Percentiles rank a stretch among this genome's conserved stretches.
Conservation (phyloP, 169 alveolate species). For the Hepatocystis sp. region DNA sequence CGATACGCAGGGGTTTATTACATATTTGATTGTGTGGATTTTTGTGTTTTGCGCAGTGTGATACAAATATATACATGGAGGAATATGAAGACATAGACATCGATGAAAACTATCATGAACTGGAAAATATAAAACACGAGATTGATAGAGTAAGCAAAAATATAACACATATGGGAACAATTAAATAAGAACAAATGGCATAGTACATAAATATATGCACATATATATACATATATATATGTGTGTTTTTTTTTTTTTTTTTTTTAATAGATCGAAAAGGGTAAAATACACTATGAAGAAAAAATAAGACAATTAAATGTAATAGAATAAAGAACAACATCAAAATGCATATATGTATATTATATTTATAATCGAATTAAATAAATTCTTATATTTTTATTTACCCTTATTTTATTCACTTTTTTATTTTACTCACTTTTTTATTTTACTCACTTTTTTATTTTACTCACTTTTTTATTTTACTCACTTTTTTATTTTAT, state of each 20-base stretch:
- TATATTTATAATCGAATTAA: neutral
- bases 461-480: too few species aligned
- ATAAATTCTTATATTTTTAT: neutral
- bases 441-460: neutral
- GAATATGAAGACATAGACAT: conserved; percentile 67
- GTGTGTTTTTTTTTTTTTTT: neutral
- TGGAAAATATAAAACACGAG: conserved; percentile 21
- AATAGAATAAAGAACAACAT: conserved; percentile 6
- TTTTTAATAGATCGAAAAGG: conserved; percentile 69
- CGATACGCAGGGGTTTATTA: too few species aligned
- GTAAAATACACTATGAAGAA: conserved; percentile 45
- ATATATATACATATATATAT: neutral
- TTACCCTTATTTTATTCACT: neutral
- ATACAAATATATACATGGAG: conserved; percentile 62
- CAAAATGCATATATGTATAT: neutral
- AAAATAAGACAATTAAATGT: conserved; percentile 54
- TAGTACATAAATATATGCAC: too few species aligned
- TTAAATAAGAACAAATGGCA: neutral
- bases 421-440: neutral
- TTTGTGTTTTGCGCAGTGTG: conserved; percentile 9
- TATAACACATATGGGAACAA: neutral
- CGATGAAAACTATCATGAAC: conserved; percentile 50
- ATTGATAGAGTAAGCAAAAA: conserved; percentile 18
- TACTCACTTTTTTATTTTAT: too few species aligned
- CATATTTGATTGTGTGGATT: too few species aligned